Conservation (phyloP, 179 eudicot genomes). For the Beta macrorhiza region DNA sequence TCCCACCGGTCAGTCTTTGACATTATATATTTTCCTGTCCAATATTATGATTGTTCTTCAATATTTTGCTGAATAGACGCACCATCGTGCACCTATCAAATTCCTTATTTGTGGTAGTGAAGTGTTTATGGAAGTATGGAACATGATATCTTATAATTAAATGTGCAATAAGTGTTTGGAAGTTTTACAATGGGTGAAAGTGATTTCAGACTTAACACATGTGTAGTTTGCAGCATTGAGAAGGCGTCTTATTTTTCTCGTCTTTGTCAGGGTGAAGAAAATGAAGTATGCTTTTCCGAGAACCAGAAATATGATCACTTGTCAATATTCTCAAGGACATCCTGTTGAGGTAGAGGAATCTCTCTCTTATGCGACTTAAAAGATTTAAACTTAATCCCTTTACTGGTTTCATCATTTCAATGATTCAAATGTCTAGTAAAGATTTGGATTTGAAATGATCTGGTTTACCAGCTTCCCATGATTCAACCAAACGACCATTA, state of each 20-base stretch:
- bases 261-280: neutral
- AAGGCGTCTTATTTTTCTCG: neutral
- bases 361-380: conserved; percentile 3
- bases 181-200: neutral
- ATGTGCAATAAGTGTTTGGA: neutral
- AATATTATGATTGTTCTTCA: neutral
- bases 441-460: neutral
- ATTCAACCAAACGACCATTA: no score
- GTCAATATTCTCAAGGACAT: neutral
- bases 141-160: neutral
- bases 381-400: neutral
- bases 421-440: neutral
- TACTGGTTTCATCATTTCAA: neutral
- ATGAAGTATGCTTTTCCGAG: conserved; percentile 5
- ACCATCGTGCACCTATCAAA: neutral
- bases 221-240: neutral
- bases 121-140: neutral
- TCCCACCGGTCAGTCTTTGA: neutral
- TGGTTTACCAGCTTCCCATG: neutral
- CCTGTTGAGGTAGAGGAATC: conserved; percentile 2
- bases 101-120: neutral
- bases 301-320: neutral
- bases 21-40: neutral
- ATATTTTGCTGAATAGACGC: neutral
- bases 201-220: neutral